phyloP scores from a whole-genome alignment of 1,284 basidiomycete genomes.

The Apiotrichum gracile region DNA sequence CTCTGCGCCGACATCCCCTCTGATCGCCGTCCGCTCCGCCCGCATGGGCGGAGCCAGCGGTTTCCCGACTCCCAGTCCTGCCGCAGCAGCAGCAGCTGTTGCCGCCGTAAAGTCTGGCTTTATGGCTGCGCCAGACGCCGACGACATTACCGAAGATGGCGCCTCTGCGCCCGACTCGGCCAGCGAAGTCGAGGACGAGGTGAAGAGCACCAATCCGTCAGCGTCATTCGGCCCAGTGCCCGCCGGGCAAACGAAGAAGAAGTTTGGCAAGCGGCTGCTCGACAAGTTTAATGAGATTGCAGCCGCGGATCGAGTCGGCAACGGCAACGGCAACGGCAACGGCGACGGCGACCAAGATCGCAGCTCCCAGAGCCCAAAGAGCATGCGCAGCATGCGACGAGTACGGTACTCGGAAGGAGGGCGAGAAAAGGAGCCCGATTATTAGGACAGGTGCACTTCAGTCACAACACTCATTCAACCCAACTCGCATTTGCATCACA shows the following conservation, averaged over 20 bases:
- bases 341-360: neutral
- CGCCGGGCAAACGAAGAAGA: neutral
- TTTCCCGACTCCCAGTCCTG: neutral
- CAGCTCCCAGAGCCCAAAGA: neutral
- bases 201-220: neutral
- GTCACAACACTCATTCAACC: too few species aligned
- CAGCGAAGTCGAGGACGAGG: constrained; percentile 10
- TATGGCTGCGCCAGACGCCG: neutral
- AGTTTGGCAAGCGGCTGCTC: neutral
- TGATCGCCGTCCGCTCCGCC: neutral
- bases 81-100: neutral
- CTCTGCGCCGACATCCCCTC: neutral
- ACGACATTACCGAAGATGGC: neutral
- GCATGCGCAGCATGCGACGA: neutral
- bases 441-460: neutral
- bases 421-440: too few species aligned
- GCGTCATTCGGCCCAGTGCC: neutral
- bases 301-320: too few species aligned
- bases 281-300: neutral
- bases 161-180: neutral
- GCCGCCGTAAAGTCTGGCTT: neutral
- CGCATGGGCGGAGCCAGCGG: too few species aligned
- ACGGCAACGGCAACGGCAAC: neutral
- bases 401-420: too few species aligned
- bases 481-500: too few species aligned